Evolutionary conservation across 2,329 filamentous ascomycete species (phyloP).

Genomic region (Botrytis fabae): DNA sequence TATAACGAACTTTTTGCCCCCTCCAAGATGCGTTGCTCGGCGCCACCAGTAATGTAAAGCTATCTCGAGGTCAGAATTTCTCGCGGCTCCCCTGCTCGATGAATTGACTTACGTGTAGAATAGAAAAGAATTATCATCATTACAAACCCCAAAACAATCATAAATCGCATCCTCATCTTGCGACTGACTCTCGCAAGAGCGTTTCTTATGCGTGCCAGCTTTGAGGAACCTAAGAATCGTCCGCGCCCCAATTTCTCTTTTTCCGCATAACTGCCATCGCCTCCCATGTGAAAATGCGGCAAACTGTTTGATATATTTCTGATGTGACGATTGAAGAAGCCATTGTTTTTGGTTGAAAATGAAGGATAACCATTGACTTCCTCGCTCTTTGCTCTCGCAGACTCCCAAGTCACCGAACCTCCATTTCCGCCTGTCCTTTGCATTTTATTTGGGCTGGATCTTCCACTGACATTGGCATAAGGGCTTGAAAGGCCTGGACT

Average conservation of each 20-base stretch:
- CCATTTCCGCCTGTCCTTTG: constrained; percentile 52
- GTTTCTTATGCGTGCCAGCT: constrained; percentile 50
- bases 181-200: constrained; percentile 57
- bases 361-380: constrained; percentile 74
- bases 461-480: constrained; percentile 57
- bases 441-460: constrained; percentile 60
- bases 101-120: constrained; percentile 65
- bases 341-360: constrained; percentile 77
- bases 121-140: constrained; percentile 67
- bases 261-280: constrained; percentile 58
- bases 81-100: neutral
- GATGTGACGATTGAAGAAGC: constrained; percentile 85
- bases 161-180: constrained; percentile 63
- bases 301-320: constrained; percentile 77
- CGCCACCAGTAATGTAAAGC: constrained; percentile 61
- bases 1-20: constrained; percentile 88
- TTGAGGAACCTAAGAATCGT: constrained; percentile 52
- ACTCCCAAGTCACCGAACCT: constrained; percentile 73
- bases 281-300: constrained; percentile 64
- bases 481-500: constrained; percentile 76
- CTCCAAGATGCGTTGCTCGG: constrained; percentile 70
- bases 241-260: constrained; percentile 74
- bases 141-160: constrained; percentile 60
- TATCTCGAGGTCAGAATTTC: constrained; percentile 30
- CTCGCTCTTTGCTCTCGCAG: constrained; percentile 73